Evolutionary conservation across 2,329 filamentous ascomycete genomes (phyloP).

Genomic region (Aureobasidium sp.): DNA sequence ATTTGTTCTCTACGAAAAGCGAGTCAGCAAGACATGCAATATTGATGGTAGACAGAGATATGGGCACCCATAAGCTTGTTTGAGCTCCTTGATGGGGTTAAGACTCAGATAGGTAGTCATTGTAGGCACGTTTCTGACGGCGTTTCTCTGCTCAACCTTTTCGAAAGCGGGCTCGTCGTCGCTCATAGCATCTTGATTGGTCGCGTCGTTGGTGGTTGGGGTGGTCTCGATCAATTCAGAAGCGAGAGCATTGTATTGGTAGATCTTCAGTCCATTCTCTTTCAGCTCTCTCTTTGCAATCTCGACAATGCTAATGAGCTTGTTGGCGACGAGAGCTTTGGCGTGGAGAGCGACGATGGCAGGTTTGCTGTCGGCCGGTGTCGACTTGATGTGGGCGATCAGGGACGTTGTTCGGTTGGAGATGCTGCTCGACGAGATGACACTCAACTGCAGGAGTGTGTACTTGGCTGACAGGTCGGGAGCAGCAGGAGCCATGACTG

Average conservation of each 20-base stretch:
- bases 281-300: constrained; percentile 38
- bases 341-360: constrained; percentile 33
- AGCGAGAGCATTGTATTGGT: constrained; percentile 25
- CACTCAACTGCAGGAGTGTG: constrained; percentile 19
- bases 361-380: constrained; percentile 21
- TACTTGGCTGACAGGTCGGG: constrained; percentile 16
- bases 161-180: constrained; percentile 42
- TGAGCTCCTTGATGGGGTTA: constrained; percentile 47
- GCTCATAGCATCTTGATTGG: constrained; percentile 19
- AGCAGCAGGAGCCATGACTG: background rate
- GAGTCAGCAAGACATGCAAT: background rate
- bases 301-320: constrained; percentile 61
- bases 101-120: constrained; percentile 54
- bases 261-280: constrained; percentile 37
- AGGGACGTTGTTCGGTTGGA: constrained; percentile 22
- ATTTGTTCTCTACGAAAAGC: background rate
- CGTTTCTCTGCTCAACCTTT: constrained; percentile 42
- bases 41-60: background rate
- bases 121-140: constrained; percentile 41
- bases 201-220: background rate
- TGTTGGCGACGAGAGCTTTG: constrained; percentile 40
- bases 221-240: constrained; percentile 18
- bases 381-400: constrained; percentile 16
- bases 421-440: constrained; percentile 23
- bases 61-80: constrained; percentile 33